A percentile compares a stretch with the other conserved stretches of the same genome.
phyloP scores from a whole-genome alignment of 1,284 basidiomycete genomes.

The Apiotrichum montevideense region DNA sequence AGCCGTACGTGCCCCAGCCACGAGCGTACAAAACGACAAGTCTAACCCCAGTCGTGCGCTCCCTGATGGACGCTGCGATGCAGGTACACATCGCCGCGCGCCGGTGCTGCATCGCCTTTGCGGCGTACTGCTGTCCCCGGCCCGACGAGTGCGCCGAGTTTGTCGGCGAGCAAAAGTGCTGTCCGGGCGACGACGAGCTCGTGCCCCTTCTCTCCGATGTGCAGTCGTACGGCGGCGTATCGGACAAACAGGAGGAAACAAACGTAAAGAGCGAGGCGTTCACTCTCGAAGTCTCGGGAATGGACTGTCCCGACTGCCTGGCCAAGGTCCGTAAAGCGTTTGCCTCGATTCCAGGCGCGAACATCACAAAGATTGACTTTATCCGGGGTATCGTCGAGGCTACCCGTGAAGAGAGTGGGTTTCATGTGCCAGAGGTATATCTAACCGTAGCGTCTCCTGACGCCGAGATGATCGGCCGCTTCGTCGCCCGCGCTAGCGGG shows the following conservation, averaged over 20 bases:
- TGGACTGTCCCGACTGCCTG: conserved; percentile 27
- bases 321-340: conserved; percentile 16
- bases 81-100: not conserved
- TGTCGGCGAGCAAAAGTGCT: no score
- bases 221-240: not conserved
- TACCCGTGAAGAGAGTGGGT: conserved; percentile 7
- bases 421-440: not conserved
- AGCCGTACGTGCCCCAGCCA: no score
- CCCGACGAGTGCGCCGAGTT: not conserved
- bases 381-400: conserved; percentile 16
- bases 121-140: conserved; percentile 3
- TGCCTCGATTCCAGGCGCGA: conserved; percentile 10
- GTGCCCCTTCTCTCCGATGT: not conserved
- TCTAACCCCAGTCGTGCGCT: not conserved
- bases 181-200: not conserved
- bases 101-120: conserved; percentile 8
- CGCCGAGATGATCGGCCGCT: no score
- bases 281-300: conserved; percentile 11
- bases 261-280: not conserved
- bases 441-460: not conserved
- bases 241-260: not conserved
- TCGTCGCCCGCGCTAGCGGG: no score
- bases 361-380: conserved; percentile 9
- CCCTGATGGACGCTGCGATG: not conserved
- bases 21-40: not conserved